Evolutionary conservation across 1,284 basidiomycete genomes (phyloP).

Genomic region (Mrakiaceae sp.): DNA sequence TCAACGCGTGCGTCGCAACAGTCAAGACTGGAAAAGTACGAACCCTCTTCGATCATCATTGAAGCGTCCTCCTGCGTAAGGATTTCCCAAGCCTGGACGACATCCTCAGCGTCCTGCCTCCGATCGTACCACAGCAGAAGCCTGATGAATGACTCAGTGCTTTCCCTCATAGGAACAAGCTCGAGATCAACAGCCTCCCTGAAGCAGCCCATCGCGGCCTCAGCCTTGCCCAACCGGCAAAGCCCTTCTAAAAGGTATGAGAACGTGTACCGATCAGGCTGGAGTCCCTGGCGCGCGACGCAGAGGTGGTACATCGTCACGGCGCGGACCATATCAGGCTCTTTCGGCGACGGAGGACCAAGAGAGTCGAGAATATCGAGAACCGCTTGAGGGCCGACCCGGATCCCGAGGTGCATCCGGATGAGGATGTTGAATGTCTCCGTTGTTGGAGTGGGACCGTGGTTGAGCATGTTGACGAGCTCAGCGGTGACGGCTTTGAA

Average conservation of each 20-base stretch:
- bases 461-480: slow-evolving; percentile 1
- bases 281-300: slow-evolving; percentile 1
- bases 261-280: background rate
- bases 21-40: too few relatives aligned
- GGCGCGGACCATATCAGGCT: background rate
- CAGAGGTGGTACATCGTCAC: background rate
- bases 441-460: background rate
- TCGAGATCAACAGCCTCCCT: background rate
- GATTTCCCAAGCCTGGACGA: too few relatives aligned
- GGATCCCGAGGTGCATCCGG: slow-evolving; percentile 5
- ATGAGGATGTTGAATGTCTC: slow-evolving; percentile 10
- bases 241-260: background rate
- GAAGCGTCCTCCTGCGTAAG: too few relatives aligned
- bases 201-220: slow-evolving; percentile 4
- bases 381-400: background rate
- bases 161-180: background rate
- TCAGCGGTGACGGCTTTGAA: background rate
- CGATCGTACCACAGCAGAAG: too few relatives aligned
- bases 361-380: background rate
- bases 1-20: too few relatives aligned
- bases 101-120: too few relatives aligned
- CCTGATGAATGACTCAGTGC: background rate
- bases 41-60: too few relatives aligned
- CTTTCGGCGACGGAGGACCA: background rate
- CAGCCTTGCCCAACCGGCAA: background rate